Base-by-base conservation (phyloP, 306 rosid genomes). In the Castanopsis chinensis region DNA sequence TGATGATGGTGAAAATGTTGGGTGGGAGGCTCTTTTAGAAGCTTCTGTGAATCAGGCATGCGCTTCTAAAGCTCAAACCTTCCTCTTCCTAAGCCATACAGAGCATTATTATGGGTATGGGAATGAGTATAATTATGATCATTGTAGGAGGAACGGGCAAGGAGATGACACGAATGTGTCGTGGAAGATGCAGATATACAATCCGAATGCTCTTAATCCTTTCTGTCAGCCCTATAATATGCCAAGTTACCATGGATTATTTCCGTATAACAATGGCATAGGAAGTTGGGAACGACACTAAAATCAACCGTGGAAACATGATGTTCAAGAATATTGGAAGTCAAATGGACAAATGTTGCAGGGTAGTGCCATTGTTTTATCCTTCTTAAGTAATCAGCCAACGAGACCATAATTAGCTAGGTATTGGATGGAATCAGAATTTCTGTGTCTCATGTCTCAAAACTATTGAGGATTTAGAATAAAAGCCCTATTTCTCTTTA, bases 21-120 rank as follows among this genome's bases (percentile, higher is more conserved):
- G 87, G 6, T 85, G 96, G 98, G 94, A 92, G 84, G 81, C 80
- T 43, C 59, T 90, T 30, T 84, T 92, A 71, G 98, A 94, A 59
- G 84, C 90, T 79, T 94, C 98, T 30, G 14, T 83, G 25, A 72
- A 35, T 57, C 57, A 82, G 33, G 51, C 20, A 76, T 35, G 56
- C 80, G 69, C 70, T 63, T 78, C 81, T 15, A 60, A 61, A 7
- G 45, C 45, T 7, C 45, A 37, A 51, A 82, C 79, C 14, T 19
- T 71, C 25, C 2, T 75, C 28, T 80, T 77, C 55, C 21, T 74
- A 35, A 17, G 55, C 73, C 27, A 45, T 18, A 14, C 4, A 20
- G 81, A 30, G 5, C 17, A 52, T 76, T 54, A 6, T 2, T 5
- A 30, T 5, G 60, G 17, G 5, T 15, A 57, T n/a, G 35, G 18